Evolutionary conservation across 106 monocot species (phyloP).

Genomic region (Dioscorea dumetorum): DNA sequence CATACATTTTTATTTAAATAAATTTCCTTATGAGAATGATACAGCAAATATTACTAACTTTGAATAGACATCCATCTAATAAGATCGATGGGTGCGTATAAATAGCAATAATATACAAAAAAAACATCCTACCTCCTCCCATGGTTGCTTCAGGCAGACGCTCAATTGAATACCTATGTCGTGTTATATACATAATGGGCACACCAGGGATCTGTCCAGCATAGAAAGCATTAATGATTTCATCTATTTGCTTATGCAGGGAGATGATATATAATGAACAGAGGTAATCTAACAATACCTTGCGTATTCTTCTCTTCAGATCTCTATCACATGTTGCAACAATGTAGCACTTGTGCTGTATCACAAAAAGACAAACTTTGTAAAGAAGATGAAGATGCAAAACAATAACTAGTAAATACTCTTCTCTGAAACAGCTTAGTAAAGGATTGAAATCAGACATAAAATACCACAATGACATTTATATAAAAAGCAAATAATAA

Average conservation of each 20-base stretch:
- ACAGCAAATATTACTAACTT: too few relatives aligned
- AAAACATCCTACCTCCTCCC: constrained; percentile 47
- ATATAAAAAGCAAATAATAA: background rate
- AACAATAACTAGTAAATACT: too few relatives aligned
- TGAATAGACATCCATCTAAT: too few relatives aligned
- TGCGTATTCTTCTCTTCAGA: constrained; percentile 91
- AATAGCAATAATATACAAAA: background rate
- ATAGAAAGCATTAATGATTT: background rate
- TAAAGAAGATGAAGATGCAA: background rate
- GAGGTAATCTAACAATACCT: constrained; percentile 36
- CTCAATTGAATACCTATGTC: constrained; percentile 64
- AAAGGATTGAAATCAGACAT: background rate
- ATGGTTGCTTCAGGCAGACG: constrained; percentile 79
- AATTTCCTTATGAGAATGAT: too few relatives aligned
- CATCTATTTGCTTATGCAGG: background rate
- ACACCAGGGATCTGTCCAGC: constrained; percentile 49
- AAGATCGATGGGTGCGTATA: too few relatives aligned
- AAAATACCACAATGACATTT: background rate
- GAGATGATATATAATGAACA: background rate
- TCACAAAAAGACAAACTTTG: constrained; percentile 2
- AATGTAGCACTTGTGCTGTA: constrained; percentile 96
- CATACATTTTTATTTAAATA: too few relatives aligned
- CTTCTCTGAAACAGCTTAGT: background rate
- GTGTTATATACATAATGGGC: constrained; percentile 79
- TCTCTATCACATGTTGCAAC: constrained; percentile 99